These are phyloP conservation scores for Aspergillus conjunctus DNA, from an alignment of 495 filamentous ascomycete genomes.

Conservation along the genomic window DNA sequence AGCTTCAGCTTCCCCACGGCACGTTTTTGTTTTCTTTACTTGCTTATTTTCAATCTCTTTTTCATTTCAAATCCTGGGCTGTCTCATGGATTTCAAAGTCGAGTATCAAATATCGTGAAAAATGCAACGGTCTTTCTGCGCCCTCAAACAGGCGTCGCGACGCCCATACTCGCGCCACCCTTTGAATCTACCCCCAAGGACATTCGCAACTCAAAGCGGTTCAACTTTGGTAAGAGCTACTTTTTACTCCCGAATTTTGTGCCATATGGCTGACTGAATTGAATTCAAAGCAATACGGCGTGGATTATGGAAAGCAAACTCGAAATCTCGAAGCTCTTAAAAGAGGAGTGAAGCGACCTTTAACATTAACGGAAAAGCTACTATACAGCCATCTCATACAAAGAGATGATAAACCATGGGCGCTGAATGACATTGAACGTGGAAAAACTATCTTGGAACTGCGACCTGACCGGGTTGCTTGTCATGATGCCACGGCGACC, in stretches of 20 bases:
- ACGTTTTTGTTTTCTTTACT: background rate
- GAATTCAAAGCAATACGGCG: constrained; percentile 5
- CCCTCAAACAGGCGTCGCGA: background rate
- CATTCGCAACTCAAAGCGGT: constrained; percentile 1
- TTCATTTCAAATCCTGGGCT: background rate
- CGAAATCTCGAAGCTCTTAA: constrained; percentile 82
- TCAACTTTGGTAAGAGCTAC: background rate
- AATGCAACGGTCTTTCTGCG: background rate
- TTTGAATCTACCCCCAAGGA: background rate
- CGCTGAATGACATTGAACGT: constrained; percentile 75
- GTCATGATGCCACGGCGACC: constrained; percentile 93
- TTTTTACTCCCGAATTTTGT: background rate
- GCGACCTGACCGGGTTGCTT: constrained; percentile 86
- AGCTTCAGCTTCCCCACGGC: background rate
- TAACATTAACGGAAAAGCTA: constrained; percentile 89
- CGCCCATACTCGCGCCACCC: background rate
- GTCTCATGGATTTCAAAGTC: background rate
- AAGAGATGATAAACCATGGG: constrained; percentile 75
- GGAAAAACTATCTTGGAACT: constrained; percentile 85
- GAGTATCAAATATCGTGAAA: background rate
- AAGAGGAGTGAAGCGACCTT: constrained; percentile 71
- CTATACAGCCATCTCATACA: constrained; percentile 91
- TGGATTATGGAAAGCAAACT: constrained; percentile 74
- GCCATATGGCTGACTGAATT: background rate
- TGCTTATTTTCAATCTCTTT: too few species aligned